A percentile compares a stretch with the other conserved stretches of the same genome.
Evolutionary conservation across 768 basidiomycete genomes (phyloP).

Genomic region (Lanmaoa rubissima): DNA sequence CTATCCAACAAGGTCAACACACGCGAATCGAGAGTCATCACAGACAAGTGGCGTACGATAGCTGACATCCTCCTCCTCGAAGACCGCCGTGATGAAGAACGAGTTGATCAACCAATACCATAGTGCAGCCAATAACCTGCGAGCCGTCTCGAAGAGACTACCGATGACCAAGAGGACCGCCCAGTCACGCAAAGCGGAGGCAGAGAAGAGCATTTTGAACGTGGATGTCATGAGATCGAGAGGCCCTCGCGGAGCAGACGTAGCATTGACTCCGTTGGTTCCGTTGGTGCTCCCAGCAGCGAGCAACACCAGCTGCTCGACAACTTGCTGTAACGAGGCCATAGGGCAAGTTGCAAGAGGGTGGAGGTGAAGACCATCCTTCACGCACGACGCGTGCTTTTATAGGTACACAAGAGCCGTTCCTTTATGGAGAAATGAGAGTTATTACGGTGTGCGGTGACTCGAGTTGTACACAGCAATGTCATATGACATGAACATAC

Average conservation of each 20-base stretch:
- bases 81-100: slow-evolving; percentile 61
- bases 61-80: slow-evolving; percentile 56
- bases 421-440: neutral
- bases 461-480: slow-evolving; percentile 13
- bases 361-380: neutral
- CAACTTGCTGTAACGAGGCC: slow-evolving; percentile 30
- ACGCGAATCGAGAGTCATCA: neutral
- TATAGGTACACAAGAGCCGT: slow-evolving; percentile 1
- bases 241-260: slow-evolving; percentile 16
- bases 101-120: slow-evolving; percentile 48
- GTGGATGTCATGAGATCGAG: slow-evolving; percentile 35
- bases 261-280: slow-evolving; percentile 15
- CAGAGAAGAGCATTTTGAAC: slow-evolving; percentile 47
- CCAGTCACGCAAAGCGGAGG: slow-evolving; percentile 61
- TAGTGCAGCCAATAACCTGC: slow-evolving; percentile 42
- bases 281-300: slow-evolving; percentile 14
- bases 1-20: slow-evolving; percentile 32
- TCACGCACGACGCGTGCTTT: neutral
- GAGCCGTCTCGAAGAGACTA: slow-evolving; percentile 55
- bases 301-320: slow-evolving; percentile 29
- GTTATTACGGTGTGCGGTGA: slow-evolving; percentile 1
- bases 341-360: slow-evolving; percentile 1
- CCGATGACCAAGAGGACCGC: slow-evolving; percentile 62
- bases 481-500: neutral
- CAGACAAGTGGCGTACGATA: slow-evolving; percentile 43